A percentile compares a stretch with the other conserved stretches of the same genome.
Evolutionary conservation across 164 flowering plant genomes (phyloP).

Genomic region (Vitis rupestris): DNA sequence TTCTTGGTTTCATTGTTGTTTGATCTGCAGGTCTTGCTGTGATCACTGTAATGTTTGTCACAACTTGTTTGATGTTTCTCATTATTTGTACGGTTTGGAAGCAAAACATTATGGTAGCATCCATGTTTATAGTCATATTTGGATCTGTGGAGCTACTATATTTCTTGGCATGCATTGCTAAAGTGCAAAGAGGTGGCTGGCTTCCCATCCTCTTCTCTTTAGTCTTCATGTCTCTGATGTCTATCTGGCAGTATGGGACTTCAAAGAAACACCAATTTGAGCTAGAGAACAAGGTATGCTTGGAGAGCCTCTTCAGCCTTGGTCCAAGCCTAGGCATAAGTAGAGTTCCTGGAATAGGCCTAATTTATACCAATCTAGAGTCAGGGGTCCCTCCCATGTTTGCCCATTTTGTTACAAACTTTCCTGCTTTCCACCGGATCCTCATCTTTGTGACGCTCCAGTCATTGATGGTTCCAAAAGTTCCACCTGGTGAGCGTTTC

Average conservation of each 20-base stretch:
- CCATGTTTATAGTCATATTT: slow-evolving; percentile 37
- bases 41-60: slow-evolving; percentile 49
- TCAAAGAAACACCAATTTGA: slow-evolving; percentile 1
- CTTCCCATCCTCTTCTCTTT: slow-evolving; percentile 33
- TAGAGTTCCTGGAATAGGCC: slow-evolving; percentile 6
- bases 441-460: neutral
- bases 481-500: neutral
- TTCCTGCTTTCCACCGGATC: slow-evolving; percentile 7
- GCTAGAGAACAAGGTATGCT: slow-evolving; percentile 1
- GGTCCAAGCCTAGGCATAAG: slow-evolving; percentile 4
- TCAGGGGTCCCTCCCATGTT: slow-evolving; percentile 6
- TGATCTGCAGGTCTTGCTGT: slow-evolving; percentile 47
- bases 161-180: slow-evolving; percentile 39
- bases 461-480: slow-evolving; percentile 5
- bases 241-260: slow-evolving; percentile 6
- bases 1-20: neutral
- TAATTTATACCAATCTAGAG: slow-evolving; percentile 1
- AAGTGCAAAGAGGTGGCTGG: slow-evolving; percentile 55
- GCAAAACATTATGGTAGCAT: slow-evolving; percentile 23
- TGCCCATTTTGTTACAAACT: slow-evolving; percentile 5
- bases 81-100: slow-evolving; percentile 50
- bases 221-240: slow-evolving; percentile 34
- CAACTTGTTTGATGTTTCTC: slow-evolving; percentile 57
- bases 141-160: slow-evolving; percentile 55
- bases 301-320: neutral